These are phyloP conservation scores for Cucurbita moschata DNA, from an alignment of 306 rosid genomes.

Conservation along the genomic window DNA sequence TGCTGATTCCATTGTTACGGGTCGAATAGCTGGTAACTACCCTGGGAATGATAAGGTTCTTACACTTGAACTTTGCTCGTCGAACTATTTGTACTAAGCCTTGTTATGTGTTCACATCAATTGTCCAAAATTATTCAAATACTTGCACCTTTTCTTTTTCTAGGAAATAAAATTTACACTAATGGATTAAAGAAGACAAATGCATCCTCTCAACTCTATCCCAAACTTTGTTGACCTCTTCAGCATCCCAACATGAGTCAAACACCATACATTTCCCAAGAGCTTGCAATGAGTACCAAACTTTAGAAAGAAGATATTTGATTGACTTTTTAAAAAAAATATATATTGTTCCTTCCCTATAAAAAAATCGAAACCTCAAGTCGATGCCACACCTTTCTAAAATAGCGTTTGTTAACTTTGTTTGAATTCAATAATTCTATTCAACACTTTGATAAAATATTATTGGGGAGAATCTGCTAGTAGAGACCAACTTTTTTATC, in stretches of 20 bases:
- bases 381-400: not conserved
- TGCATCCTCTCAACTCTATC: not conserved
- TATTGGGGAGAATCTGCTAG: not conserved
- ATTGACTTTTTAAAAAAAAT: too few species aligned
- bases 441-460: not conserved
- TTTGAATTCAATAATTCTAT: too few species aligned
- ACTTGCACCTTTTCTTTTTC: not conserved
- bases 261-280: too few species aligned
- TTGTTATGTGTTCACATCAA: not conserved
- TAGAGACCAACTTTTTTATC: not conserved
- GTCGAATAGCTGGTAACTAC: constrained; percentile 36
- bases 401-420: not conserved
- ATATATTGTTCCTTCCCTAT: not conserved
- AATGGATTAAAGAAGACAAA: not conserved
- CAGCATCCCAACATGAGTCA: not conserved
- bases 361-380: not conserved
- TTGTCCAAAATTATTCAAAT: not conserved
- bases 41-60: constrained; percentile 38
- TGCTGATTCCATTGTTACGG: constrained; percentile 50
- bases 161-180: not conserved
- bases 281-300: too few species aligned
- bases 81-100: not conserved
- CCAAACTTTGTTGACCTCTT: not conserved
- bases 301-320: too few species aligned
- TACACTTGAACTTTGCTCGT: not conserved